Evolutionary conservation across 495 filamentous ascomycete genomes (phyloP).

Genomic region (Xylaria nigripes): DNA sequence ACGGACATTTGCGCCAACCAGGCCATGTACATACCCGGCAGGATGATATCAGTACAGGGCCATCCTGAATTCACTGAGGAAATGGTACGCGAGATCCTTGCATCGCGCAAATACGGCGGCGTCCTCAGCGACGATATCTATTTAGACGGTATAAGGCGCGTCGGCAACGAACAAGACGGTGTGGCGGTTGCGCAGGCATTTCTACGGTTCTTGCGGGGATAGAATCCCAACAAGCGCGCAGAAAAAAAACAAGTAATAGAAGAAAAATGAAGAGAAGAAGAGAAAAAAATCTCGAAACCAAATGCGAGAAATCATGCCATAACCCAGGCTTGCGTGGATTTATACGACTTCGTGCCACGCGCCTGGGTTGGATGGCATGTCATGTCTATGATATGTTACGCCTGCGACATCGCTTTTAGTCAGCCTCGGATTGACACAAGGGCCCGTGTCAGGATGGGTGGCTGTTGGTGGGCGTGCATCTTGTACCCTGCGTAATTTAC

Average conservation of each 20-base stretch:
- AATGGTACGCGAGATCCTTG: conserved; percentile 64
- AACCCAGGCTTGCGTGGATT: conserved; percentile 1
- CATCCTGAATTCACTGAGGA: conserved; percentile 81
- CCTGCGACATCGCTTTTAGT: conserved; percentile 5
- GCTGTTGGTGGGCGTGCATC: neutral
- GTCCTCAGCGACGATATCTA: conserved; percentile 59
- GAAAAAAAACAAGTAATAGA: neutral
- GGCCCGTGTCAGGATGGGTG: neutral
- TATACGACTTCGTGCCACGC: neutral
- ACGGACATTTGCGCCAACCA: conserved; percentile 66
- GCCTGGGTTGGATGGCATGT: too few species aligned
- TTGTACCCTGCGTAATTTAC: neutral
- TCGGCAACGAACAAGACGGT: conserved; percentile 64
- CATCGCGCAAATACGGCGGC: conserved; percentile 48
- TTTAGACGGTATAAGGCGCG: conserved; percentile 58
- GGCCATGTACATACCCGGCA: conserved; percentile 62
- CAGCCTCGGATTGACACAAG: conserved; percentile 8
- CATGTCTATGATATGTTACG: neutral
- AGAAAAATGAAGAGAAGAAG: neutral
- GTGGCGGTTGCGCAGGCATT: conserved; percentile 59
- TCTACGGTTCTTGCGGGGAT: conserved; percentile 63
- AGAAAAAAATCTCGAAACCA: neutral
- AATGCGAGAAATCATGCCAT: neutral
- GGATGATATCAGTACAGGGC: conserved; percentile 74
- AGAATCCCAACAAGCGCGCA: neutral